These are phyloP conservation scores for Mycena capillaripes DNA, from an alignment of 768 basidiomycete genomes.

Conservation along the genomic window DNA sequence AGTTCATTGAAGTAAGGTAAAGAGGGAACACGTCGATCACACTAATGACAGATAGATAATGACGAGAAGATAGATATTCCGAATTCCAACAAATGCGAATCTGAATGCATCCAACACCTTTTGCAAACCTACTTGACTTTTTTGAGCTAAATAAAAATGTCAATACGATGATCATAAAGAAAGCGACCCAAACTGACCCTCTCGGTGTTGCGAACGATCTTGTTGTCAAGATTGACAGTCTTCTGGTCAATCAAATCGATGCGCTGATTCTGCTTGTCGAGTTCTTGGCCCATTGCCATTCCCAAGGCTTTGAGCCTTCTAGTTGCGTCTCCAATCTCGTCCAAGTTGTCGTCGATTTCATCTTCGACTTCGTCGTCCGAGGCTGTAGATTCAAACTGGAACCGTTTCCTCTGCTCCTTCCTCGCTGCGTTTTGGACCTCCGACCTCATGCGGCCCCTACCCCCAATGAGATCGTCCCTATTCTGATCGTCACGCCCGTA, in stretches of 20 bases:
- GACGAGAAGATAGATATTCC: slow-evolving; percentile 7
- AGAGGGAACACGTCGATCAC: neutral
- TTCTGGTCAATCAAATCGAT: slow-evolving; percentile 86
- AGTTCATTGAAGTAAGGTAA: neutral
- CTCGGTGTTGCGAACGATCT: slow-evolving; percentile 86
- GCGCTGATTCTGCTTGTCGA: slow-evolving; percentile 87
- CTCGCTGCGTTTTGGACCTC: slow-evolving; percentile 65
- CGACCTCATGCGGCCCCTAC: slow-evolving; percentile 59
- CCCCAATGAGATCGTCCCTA: slow-evolving; percentile 54
- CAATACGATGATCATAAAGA: neutral
- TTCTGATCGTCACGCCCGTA: slow-evolving; percentile 67
- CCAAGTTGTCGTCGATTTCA: slow-evolving; percentile 92
- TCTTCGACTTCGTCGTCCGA: slow-evolving; percentile 97
- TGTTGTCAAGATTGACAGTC: slow-evolving; percentile 80
- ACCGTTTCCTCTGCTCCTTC: slow-evolving; percentile 84
- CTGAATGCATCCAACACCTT: neutral
- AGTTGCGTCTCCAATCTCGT: slow-evolving; percentile 85
- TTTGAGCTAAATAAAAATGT: slow-evolving; percentile 62
- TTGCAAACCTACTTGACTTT: slow-evolving; percentile 62
- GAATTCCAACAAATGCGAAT: too few relatives aligned
- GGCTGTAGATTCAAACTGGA: slow-evolving; percentile 91
- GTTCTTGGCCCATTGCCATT: slow-evolving; percentile 87
- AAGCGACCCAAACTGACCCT: slow-evolving; percentile 62
- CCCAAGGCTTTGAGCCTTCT: slow-evolving; percentile 86
- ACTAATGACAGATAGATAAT: neutral